Base-by-base conservation (phyloP, 768 basidiomycete genomes). In the Hygrophoropsis aurantiaca region DNA sequence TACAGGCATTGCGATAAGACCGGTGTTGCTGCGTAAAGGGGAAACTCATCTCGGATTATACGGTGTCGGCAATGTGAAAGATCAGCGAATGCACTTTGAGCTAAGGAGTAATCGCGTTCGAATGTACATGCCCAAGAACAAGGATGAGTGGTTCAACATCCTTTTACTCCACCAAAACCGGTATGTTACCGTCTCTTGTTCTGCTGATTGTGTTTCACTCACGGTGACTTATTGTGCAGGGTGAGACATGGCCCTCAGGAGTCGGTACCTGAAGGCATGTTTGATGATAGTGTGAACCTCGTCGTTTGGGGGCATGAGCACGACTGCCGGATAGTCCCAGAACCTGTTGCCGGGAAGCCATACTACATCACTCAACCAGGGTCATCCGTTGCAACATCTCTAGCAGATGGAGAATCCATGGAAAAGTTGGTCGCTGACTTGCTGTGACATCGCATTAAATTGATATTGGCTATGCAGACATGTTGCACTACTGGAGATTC, bases 241-340 rank as follows among this genome's bases (percentile, higher is more conserved):
- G 95, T 97, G 3, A 86, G 90, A 57, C 97, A 94, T 62, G 94
- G 92, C 2, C 92, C 93, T 15, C 92, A 97, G 62, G 89, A 93
- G 55, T 92, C 79, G 11, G 94, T 98, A 1, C 94, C 95, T 7
- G 97, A 98, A 59, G 88, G 89, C 50, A 88, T 97, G 83, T 99
- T 99, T 56, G 95, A 98, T 60, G 92, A 99, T 60, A 87, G 84
- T 57, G 77, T 97, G 27, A 84, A 97, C 57, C 77, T 99, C 13
- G 90, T 99, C 6, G 75, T 99, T 2, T 99, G 97, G 97, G 97
- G 97, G 6, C 97, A 99, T 64, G 97, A 99, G 65, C 97, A 99
- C 61, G 97, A 98, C 65, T 98, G 95, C 59, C 82, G 94, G 24
- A 89, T 95, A 44, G 73, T 82, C 2, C 95, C 97, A 1, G 92